A percentile compares a stretch with the other conserved stretches of the same genome.
Evolutionary conservation across 768 basidiomycete species (phyloP).

Genomic region (Chalciporus pseudorubinellus): DNA sequence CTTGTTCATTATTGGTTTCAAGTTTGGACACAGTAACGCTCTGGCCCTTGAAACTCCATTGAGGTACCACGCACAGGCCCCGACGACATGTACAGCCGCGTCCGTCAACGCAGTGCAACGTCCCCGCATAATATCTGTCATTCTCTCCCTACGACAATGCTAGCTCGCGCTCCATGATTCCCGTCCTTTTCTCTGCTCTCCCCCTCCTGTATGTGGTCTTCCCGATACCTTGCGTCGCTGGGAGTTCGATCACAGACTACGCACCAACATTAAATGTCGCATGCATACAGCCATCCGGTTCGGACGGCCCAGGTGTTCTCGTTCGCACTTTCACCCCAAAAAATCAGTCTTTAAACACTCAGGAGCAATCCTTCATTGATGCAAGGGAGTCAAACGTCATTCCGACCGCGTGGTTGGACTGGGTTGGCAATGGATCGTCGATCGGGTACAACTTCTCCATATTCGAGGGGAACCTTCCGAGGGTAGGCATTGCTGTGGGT

Average conservation of each 20-base stretch:
- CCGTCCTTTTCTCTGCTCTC: background rate
- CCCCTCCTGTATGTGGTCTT: background rate
- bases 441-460: constrained; percentile 51
- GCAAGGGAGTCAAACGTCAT: constrained; percentile 41
- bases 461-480: constrained; percentile 44
- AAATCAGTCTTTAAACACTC: constrained; percentile 49
- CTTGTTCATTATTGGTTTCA: too few relatives aligned
- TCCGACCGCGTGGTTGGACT: constrained; percentile 52
- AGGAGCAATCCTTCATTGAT: constrained; percentile 47
- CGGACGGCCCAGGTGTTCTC: constrained; percentile 31
- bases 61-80: too few relatives aligned
- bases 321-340: constrained; percentile 50
- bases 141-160: constrained; percentile 8
- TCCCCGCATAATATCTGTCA: background rate
- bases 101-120: constrained; percentile 13
- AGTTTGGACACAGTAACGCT: too few relatives aligned
- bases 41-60: too few relatives aligned
- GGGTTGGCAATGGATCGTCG: constrained; percentile 53
- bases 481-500: constrained; percentile 62
- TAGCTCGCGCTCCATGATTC: constrained; percentile 7
- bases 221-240: background rate
- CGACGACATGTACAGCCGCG: constrained; percentile 8
- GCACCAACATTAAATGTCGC: constrained; percentile 47
- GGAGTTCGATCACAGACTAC: constrained; percentile 42
- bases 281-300: constrained; percentile 47